phyloP scores from a whole-genome alignment of 805 yeast genomes.

The Cyberlindnera euphorbiiphila region DNA sequence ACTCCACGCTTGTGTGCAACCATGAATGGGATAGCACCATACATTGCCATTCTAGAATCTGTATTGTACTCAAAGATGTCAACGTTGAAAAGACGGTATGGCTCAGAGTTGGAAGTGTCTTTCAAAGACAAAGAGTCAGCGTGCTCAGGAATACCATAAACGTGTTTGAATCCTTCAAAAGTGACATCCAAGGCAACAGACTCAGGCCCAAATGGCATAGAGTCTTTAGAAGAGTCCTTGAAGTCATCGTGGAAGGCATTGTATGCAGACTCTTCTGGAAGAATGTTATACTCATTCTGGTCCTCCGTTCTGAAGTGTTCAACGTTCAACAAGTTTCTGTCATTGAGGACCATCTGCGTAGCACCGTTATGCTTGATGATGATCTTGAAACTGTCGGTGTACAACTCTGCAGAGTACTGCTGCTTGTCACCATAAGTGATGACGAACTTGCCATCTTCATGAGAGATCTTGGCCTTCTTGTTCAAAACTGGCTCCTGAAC shows the following conservation, averaged over 20 bases:
- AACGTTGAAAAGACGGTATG: slow-evolving; percentile 86
- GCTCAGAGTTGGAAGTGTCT: slow-evolving; percentile 61
- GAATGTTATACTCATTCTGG: slow-evolving; percentile 37
- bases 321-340: slow-evolving; percentile 64
- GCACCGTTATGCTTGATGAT: slow-evolving; percentile 42
- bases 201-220: slow-evolving; percentile 81
- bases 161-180: slow-evolving; percentile 55
- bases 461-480: slow-evolving; percentile 13
- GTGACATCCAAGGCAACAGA: slow-evolving; percentile 77
- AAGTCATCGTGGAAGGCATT: slow-evolving; percentile 72
- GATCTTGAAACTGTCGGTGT: slow-evolving; percentile 47
- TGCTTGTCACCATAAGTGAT: slow-evolving; percentile 37
- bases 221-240: slow-evolving; percentile 61
- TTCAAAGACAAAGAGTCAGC: slow-evolving; percentile 74
- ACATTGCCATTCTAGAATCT: slow-evolving; percentile 83
- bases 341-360: slow-evolving; percentile 59
- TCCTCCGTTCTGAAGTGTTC: slow-evolving; percentile 69
- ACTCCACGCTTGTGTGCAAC: slow-evolving; percentile 56
- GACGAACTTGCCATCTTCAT: slow-evolving; percentile 20
- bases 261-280: slow-evolving; percentile 58
- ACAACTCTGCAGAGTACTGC: slow-evolving; percentile 41
- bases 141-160: slow-evolving; percentile 97
- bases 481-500: slow-evolving; percentile 25
- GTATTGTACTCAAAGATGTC: slow-evolving; percentile 93
- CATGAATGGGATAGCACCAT: slow-evolving; percentile 90